Percentiles rank a stretch among this genome's conserved stretches.
Conservation (phyloP, 495 filamentous ascomycete genomes). For the Hypoxylon crocopeplum region DNA sequence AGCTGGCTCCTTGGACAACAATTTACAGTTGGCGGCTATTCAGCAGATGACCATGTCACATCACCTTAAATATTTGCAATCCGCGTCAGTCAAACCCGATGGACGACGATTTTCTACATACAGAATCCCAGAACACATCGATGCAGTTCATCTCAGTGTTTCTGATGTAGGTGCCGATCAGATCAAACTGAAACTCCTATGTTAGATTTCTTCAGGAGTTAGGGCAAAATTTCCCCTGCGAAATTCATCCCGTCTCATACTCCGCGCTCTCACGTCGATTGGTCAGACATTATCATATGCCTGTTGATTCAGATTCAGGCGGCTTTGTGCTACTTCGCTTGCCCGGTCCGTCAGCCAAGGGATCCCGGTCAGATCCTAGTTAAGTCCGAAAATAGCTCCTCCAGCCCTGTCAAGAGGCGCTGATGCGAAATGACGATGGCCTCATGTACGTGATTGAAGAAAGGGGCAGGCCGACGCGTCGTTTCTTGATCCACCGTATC, state of each 20-base stretch:
- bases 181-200: constrained; percentile 30
- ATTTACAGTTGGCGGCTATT: constrained; percentile 15
- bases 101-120: not conserved
- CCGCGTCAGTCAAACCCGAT: constrained; percentile 3
- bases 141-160: constrained; percentile 18
- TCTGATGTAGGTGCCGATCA: constrained; percentile 26
- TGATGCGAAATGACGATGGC: constrained; percentile 34
- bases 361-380: constrained; percentile 22
- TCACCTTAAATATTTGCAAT: constrained; percentile 14
- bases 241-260: constrained; percentile 34
- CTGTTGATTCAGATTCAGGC: constrained; percentile 33
- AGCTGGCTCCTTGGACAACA: not conserved
- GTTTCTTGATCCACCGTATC: constrained; percentile 11
- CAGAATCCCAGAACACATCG: constrained; percentile 26
- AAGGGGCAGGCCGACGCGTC: constrained; percentile 23
- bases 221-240: not conserved
- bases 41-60: constrained; percentile 10
- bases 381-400: constrained; percentile 26
- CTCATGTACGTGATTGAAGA: constrained; percentile 25
- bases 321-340: constrained; percentile 25
- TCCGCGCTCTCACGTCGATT: constrained; percentile 16
- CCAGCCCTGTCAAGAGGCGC: constrained; percentile 17
- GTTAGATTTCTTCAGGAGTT: constrained; percentile 13
- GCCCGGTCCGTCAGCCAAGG: constrained; percentile 12
- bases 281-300: constrained; percentile 14